phyloP scores from a whole-genome alignment of 2,329 filamentous ascomycete species.

The Alternaria panax region DNA sequence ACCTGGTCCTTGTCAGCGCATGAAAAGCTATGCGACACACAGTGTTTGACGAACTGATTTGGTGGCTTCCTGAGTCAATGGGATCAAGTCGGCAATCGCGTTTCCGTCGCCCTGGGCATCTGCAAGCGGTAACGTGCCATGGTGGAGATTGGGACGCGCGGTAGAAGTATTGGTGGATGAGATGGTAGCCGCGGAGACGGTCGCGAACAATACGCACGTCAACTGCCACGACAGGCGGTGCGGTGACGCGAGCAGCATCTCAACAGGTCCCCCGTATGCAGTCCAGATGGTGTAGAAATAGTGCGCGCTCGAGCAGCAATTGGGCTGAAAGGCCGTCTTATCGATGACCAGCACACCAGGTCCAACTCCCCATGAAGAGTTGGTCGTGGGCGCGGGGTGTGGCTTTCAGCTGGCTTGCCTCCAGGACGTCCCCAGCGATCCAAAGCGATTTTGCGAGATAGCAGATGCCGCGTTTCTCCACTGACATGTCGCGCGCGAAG shows the following conservation, averaged over 20 bases:
- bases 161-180: conserved; percentile 37
- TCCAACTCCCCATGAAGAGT: conserved; percentile 10
- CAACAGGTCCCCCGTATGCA: background rate
- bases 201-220: conserved; percentile 32
- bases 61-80: conserved; percentile 35
- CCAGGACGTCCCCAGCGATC: background rate
- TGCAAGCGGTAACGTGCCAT: conserved; percentile 29
- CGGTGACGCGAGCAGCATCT: conserved; percentile 26
- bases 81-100: conserved; percentile 36
- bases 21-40: conserved; percentile 7
- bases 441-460: background rate
- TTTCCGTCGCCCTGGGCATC: conserved; percentile 15
- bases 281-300: background rate
- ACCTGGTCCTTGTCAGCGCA: conserved; percentile 25
- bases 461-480: background rate
- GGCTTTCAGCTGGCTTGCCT: conserved; percentile 9
- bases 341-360: conserved; percentile 20
- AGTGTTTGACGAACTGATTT: conserved; percentile 24
- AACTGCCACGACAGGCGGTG: conserved; percentile 31
- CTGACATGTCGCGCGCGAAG: conserved; percentile 8
- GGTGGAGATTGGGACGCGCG: conserved; percentile 9
- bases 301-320: conserved; percentile 2
- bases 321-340: conserved; percentile 16
- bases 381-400: conserved; percentile 14
- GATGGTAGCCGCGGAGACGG: conserved; percentile 31